A percentile compares a stretch with the other conserved stretches of the same genome.
Evolutionary conservation across 2,329 filamentous ascomycete species (phyloP).

Genomic region (Monilinia aucupariae): DNA sequence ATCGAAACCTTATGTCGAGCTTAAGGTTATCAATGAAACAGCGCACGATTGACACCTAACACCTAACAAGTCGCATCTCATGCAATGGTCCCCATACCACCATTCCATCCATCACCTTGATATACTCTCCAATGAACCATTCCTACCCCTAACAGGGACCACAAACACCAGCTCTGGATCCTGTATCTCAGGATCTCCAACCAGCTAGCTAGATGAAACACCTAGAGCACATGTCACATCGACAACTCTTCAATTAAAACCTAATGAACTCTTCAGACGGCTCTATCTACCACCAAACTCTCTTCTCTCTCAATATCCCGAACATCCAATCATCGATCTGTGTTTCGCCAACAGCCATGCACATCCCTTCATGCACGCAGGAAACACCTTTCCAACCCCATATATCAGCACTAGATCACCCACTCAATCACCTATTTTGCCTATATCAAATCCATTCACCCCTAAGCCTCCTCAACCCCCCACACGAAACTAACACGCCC

Average conservation of each 20-base stretch:
- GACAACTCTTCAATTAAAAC: conserved; percentile 14
- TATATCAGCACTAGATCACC: conserved; percentile 24
- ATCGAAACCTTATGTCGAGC: conserved; percentile 16
- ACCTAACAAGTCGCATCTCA: conserved; percentile 20
- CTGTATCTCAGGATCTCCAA: conserved; percentile 21
- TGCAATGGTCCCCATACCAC: conserved; percentile 22
- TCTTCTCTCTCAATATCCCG: conserved; percentile 22
- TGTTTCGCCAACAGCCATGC: conserved; percentile 19
- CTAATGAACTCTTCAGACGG: conserved; percentile 19
- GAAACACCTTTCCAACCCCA: conserved; percentile 15
- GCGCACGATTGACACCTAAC: conserved; percentile 26
- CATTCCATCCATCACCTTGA: conserved; percentile 21
- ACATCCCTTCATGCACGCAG: conserved; percentile 25
- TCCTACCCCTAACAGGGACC: not conserved
- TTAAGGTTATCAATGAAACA: conserved; percentile 24
- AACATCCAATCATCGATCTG: conserved; percentile 21
- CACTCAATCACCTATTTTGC: no score
- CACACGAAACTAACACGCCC: no score
- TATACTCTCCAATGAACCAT: not conserved
- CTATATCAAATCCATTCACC: no score
- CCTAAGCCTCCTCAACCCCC: no score
- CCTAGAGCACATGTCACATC: conserved; percentile 27
- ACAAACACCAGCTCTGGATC: conserved; percentile 15
- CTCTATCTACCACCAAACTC: conserved; percentile 21
- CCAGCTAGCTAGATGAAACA: conserved; percentile 19